Evolutionary conservation across 495 filamentous ascomycete species (phyloP).

Genomic region (Aspergillus ellipticus): DNA sequence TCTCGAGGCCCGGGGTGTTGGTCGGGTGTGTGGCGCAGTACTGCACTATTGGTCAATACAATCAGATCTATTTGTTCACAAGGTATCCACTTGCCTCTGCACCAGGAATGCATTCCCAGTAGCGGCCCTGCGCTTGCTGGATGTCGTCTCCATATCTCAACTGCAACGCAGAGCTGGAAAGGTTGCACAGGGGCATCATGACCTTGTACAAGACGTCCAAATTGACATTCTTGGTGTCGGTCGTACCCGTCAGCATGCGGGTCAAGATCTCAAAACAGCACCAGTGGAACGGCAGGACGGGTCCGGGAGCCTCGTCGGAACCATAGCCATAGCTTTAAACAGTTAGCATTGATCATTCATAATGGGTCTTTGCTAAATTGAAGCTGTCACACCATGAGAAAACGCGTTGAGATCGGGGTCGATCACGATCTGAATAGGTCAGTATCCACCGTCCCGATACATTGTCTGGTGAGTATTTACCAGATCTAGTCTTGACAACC

Average conservation of each 20-base stretch:
- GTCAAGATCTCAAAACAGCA: conserved; percentile 22
- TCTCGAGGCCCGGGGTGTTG: conserved; percentile 7
- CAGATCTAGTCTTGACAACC: conserved; percentile 14
- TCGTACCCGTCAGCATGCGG: conserved; percentile 12
- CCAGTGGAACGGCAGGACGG: conserved; percentile 22
- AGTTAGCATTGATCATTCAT: not conserved
- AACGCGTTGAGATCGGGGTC: conserved; percentile 1
- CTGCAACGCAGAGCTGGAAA: conserved; percentile 10
- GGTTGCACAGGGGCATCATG: conserved; percentile 16
- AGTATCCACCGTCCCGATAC: conserved; percentile 2
- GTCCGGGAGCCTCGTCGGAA: conserved; percentile 17
- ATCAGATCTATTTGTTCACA: not conserved
- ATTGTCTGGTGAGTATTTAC: not conserved
- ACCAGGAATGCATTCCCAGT: conserved; percentile 21
- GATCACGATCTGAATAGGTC: not conserved
- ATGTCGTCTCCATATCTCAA: conserved; percentile 18
- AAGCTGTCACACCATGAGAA: conserved; percentile 14
- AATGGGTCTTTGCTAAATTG: not conserved
- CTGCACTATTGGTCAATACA: conserved; percentile 4
- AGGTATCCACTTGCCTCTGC: conserved; percentile 12
- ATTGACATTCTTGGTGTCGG: conserved; percentile 15
- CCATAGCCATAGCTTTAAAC: conserved; percentile 16
- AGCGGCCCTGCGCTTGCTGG: conserved; percentile 16
- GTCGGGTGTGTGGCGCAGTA: conserved; percentile 19
- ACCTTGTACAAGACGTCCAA: conserved; percentile 14